These are phyloP conservation scores for Eustoma russellianum DNA, from an alignment of 257 asterid genomes.

Conservation along the genomic window DNA sequence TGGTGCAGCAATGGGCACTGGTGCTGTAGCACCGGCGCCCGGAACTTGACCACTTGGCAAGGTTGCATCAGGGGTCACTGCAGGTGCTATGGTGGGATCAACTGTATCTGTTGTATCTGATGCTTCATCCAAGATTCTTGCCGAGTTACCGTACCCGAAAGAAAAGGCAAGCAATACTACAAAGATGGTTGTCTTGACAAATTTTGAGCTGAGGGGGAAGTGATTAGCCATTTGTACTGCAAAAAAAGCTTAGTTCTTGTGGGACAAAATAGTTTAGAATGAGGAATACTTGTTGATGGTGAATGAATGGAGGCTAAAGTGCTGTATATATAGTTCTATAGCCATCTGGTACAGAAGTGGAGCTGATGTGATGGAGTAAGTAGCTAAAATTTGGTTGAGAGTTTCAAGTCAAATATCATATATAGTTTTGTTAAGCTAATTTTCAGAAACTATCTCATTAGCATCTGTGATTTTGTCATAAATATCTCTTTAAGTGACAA, in stretches of 20 bases:
- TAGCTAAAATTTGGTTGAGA: slow-evolving; percentile 8
- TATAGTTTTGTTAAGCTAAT: slow-evolving; percentile 7
- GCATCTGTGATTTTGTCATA: too few relatives aligned
- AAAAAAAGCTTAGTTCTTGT: background rate
- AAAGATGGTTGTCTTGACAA: slow-evolving; percentile 21
- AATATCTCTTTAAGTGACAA: background rate
- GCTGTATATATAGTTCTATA: slow-evolving; percentile 26
- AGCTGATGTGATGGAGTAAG: slow-evolving; percentile 46
- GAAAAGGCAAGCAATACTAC: slow-evolving; percentile 32
- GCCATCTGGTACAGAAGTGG: slow-evolving; percentile 22
- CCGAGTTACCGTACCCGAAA: slow-evolving; percentile 24
- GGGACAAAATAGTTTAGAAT: background rate
- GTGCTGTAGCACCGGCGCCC: slow-evolving; percentile 11
- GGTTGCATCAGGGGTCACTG: slow-evolving; percentile 17
- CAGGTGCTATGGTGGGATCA: slow-evolving; percentile 25
- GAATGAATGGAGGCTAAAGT: slow-evolving; percentile 9
- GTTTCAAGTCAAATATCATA: slow-evolving; percentile 2
- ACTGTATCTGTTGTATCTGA: slow-evolving; percentile 16
- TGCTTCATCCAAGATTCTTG: slow-evolving; percentile 36
- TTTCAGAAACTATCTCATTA: background rate
- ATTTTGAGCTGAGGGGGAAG: slow-evolving; percentile 11
- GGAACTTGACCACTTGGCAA: slow-evolving; percentile 36
- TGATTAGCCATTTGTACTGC: slow-evolving; percentile 34
- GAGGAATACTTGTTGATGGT: slow-evolving; percentile 20
- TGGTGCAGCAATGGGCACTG: slow-evolving; percentile 8